Base-by-base conservation (phyloP, 371 early-diverging fungal species). In the Saksenaea oblongispora region DNA sequence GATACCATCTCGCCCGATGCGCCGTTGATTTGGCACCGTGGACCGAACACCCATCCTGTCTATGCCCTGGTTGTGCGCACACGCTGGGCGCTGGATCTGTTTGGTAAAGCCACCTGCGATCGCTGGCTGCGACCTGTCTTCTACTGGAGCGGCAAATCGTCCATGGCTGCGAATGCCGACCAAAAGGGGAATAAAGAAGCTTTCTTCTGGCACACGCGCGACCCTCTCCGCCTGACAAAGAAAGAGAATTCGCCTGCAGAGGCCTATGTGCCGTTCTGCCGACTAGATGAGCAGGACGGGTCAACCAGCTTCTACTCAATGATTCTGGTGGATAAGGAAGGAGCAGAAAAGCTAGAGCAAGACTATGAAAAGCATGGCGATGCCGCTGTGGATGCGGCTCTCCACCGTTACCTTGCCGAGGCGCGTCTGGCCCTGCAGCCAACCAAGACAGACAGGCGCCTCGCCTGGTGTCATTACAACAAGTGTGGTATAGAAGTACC, bases 61-160 rank as follows among this genome's bases (percentile, higher is more conserved):
- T 89, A 89, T 76, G 86, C 86, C 0, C 71, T 89, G 0, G 84
- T 89, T 0, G 86, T 86, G 0, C 75, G 87, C 0, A 86, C 86
- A 18, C 72, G 68, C 14, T 89, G 85, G 78, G 87, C 87, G 1
- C 64, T 62, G 11, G 61, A 64, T 9, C 69, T 64, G 51, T 84
- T 89, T 70, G 89, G 89, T 0, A 35, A 56, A 5, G 65, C 54
- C 4, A 73, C 72, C 10, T 76, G 75, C 14, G 51, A 62, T 7
- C 67, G 70, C n/a, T 89, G 85, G 84, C 67, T 87, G 17, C 72
- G 78, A 27, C 87, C 87, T 3, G 83, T 80, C 5, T 73, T 89
- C 59, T 89, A 89, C 55, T 89, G 89, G 89, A 87, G 84, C 47
- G 87, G 87, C 4, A 87, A 86, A 58, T 74, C 81, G n/a, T 74